Evolutionary conservation across 1,139 yeast species (phyloP).

Genomic region (Protomyces lactucae-debilis): DNA sequence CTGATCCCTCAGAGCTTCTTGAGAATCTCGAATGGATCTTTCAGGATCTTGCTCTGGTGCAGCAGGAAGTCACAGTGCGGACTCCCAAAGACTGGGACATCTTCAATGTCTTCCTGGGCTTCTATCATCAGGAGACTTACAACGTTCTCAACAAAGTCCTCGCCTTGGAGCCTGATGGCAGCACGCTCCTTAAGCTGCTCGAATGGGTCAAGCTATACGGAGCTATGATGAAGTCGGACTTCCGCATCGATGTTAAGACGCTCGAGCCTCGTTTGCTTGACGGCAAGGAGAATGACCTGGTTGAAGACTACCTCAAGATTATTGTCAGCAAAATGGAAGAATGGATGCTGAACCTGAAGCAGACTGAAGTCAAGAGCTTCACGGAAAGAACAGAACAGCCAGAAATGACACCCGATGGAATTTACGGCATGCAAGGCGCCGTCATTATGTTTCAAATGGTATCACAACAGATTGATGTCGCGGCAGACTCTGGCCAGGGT

Average conservation of each 20-base stretch:
- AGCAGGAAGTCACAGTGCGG: slow-evolving; percentile 52
- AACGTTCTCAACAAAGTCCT: slow-evolving; percentile 58
- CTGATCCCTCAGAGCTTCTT: slow-evolving; percentile 49
- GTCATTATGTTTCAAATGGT: slow-evolving; percentile 77
- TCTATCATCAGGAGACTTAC: slow-evolving; percentile 66
- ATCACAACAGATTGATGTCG: slow-evolving; percentile 87
- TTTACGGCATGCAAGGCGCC: slow-evolving; percentile 57
- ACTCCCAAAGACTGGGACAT: slow-evolving; percentile 77
- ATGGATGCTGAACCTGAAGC: slow-evolving; percentile 67
- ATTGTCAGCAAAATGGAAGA: slow-evolving; percentile 69
- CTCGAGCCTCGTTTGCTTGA: slow-evolving; percentile 44
- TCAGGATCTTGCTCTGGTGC: slow-evolving; percentile 66
- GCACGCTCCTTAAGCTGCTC: slow-evolving; percentile 47
- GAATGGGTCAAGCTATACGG: slow-evolving; percentile 71
- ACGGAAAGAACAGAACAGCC: slow-evolving; percentile 64
- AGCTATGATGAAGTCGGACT: slow-evolving; percentile 47
- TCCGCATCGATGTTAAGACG: slow-evolving; percentile 45
- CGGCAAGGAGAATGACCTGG: slow-evolving; percentile 63
- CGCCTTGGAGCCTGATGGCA: slow-evolving; percentile 59
- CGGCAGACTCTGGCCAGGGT: slow-evolving; percentile 81
- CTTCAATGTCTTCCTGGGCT: slow-evolving; percentile 55
- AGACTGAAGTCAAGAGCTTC: slow-evolving; percentile 61
- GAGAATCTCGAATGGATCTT: slow-evolving; percentile 79
- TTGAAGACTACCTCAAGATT: slow-evolving; percentile 67
- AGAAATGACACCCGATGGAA: slow-evolving; percentile 61